Evolutionary conservation across 306 rosid genomes (phyloP).

Genomic region (Vigna trinervia): DNA sequence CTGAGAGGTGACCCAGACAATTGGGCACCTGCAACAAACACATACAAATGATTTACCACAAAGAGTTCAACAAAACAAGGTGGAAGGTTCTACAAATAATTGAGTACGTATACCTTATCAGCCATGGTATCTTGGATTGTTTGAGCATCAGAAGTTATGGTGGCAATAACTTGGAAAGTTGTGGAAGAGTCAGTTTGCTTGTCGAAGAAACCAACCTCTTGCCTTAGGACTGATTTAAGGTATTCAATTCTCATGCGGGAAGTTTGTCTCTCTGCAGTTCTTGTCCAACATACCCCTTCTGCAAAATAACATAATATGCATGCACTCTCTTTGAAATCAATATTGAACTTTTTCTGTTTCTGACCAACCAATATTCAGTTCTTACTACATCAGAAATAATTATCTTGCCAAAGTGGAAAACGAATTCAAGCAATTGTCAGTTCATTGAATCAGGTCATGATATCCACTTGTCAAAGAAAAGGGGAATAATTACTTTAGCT

Average conservation of each 20-base stretch:
- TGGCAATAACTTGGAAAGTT: constrained; percentile 71
- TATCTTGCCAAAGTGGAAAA: constrained; percentile 9
- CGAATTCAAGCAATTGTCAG: neutral
- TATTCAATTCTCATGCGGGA: constrained; percentile 70
- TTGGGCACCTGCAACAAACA: constrained; percentile 59
- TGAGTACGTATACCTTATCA: constrained; percentile 57
- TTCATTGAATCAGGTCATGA: constrained; percentile 5
- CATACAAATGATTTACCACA: constrained; percentile 5
- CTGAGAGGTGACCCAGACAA: constrained; percentile 61
- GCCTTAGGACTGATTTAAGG: constrained; percentile 68
- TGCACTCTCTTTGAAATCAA: constrained; percentile 27
- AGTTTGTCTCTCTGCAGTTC: constrained; percentile 85
- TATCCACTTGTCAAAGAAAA: neutral
- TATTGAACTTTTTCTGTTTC: neutral
- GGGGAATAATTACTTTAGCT: neutral
- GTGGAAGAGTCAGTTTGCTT: constrained; percentile 59
- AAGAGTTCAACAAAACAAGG: neutral
- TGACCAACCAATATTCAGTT: neutral
- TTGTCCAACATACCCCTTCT: constrained; percentile 87
- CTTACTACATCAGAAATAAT: neutral
- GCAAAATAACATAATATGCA: constrained; percentile 24
- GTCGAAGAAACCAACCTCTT: constrained; percentile 82
- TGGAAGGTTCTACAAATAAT: neutral
- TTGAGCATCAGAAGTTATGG: constrained; percentile 79
- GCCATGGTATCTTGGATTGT: constrained; percentile 71